These are phyloP conservation scores for Dillenia turbinata DNA, from an alignment of 164 flowering plant genomes.

Conservation along the genomic window DNA sequence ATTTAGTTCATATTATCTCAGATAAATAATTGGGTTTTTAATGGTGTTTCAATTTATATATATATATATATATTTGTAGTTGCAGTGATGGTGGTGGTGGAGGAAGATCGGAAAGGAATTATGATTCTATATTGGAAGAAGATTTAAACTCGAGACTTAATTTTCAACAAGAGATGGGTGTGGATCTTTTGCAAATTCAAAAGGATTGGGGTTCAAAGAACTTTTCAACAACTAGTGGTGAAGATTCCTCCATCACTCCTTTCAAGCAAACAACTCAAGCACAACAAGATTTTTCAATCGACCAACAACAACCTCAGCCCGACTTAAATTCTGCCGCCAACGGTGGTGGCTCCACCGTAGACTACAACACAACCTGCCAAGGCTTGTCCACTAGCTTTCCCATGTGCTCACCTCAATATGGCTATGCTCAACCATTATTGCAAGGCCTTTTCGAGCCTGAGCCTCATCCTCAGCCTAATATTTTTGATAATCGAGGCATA, in stretches of 20 bases:
- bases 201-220: slow-evolving; percentile 28
- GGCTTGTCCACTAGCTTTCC: slow-evolving; percentile 21
- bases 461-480: slow-evolving; percentile 21
- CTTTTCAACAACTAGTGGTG: slow-evolving; percentile 13
- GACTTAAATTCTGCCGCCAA: slow-evolving; percentile 11
- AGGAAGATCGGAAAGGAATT: slow-evolving; percentile 35
- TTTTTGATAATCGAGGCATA: slow-evolving; percentile 19
- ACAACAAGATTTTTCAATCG: slow-evolving; percentile 13
- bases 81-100: slow-evolving; percentile 27
- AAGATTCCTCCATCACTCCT: slow-evolving; percentile 21
- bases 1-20: no score
- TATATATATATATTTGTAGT: neutral
- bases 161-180: slow-evolving; percentile 19
- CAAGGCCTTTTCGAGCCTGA: slow-evolving; percentile 37
- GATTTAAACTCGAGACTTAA: slow-evolving; percentile 26
- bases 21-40: no score
- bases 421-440: slow-evolving; percentile 32
- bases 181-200: slow-evolving; percentile 19
- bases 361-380: slow-evolving; percentile 20
- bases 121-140: slow-evolving; percentile 33
- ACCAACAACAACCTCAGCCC: slow-evolving; percentile 16
- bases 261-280: slow-evolving; percentile 31
- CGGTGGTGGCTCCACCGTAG: slow-evolving; percentile 18
- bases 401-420: slow-evolving; percentile 29
- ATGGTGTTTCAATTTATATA: no score